Evolutionary conservation across 176 grass and related monocot species (phyloP), one percentile per base, ranked within the genome.

Genomic region (Pontederia crassipes): DNA sequence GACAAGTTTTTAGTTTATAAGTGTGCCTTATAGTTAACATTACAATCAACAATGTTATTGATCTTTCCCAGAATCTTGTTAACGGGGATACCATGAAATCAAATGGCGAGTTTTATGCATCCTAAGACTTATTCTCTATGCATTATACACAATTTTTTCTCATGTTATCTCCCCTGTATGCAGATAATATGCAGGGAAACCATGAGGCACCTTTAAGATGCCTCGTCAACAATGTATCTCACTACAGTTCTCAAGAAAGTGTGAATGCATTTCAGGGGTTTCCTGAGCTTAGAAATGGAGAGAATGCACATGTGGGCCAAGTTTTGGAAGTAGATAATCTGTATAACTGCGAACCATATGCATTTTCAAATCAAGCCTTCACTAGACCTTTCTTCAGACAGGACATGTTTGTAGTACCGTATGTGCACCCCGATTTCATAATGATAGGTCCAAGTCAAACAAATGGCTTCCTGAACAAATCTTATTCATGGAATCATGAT

Each of bases 111-210:
- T 40, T 40, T 40, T 7, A 40, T 40, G 32, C 32, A 40, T 40
- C 32, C 32, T 40, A 40, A 40, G 6, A 40, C 32, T 40, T 40
- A 7, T 40, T 40, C 32, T 40, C 32, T 40, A 40, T 4, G 6
- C 6, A 40, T 40, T 40, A 7, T 7, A 40, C 32, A 40, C 32
- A 24, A 53, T 45, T 62, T 67, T 81, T 77, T 74, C 50, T 83
- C 69, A 48, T 67, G 4, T 24, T 52, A 52, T n/a, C 51, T 75
- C 58, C 59, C 78, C 32, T 70, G 45, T 45, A 78, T 80, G 73
- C 81, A 97, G 93, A 82, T 52, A 76, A 83, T 83, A 97, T 91
- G 87, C 78, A 91, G 74, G 84, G 83, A 71, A 82, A 80, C 74
- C 73, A 71, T 54, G 83, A 88, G 76, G 81, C 70, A 56, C 73